phyloP scores from a whole-genome alignment of 1,139 yeast species.

The Saccharomycopsis crataegensis region DNA sequence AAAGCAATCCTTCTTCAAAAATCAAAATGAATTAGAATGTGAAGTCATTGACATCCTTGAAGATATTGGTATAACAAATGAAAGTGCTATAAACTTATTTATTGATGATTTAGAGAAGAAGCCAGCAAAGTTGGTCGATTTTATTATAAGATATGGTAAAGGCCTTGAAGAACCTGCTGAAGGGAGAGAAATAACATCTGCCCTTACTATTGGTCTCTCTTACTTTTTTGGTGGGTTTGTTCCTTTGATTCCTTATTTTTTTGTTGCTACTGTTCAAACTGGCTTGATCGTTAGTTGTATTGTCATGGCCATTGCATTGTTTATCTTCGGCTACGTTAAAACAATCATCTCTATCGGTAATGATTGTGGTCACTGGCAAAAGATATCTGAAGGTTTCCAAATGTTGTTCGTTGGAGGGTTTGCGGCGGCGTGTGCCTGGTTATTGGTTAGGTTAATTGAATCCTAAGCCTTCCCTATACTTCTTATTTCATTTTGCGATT shows the following conservation, averaged over 20 bases:
- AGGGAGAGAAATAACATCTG: constrained; percentile 68
- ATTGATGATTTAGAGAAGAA: constrained; percentile 61
- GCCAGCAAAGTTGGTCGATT: constrained; percentile 66
- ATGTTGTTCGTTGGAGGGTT: constrained; percentile 91
- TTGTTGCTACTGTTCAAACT: constrained; percentile 60
- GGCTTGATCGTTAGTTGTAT: constrained; percentile 72
- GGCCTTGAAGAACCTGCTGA: constrained; percentile 82
- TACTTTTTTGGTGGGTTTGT: constrained; percentile 75
- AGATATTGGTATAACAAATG: constrained; percentile 44
- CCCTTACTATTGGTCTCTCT: constrained; percentile 67
- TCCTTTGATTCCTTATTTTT: constrained; percentile 73
- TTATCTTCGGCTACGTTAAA: constrained; percentile 80
- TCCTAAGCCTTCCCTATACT: neutral
- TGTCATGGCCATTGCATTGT: constrained; percentile 79
- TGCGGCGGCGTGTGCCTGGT: constrained; percentile 98
- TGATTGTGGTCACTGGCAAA: constrained; percentile 54
- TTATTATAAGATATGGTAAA: constrained; percentile 67
- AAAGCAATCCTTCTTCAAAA: constrained; percentile 59
- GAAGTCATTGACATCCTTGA: constrained; percentile 68
- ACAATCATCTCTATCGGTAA: constrained; percentile 79
- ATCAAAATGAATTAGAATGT: constrained; percentile 42
- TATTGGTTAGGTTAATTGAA: constrained; percentile 73
- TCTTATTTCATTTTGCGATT: neutral
- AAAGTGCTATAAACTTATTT: constrained; percentile 52
- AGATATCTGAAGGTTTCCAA: constrained; percentile 73